Evolutionary conservation across 352 stramenopile genomes (phyloP).

Genomic region (Blastocystis sp.): DNA sequence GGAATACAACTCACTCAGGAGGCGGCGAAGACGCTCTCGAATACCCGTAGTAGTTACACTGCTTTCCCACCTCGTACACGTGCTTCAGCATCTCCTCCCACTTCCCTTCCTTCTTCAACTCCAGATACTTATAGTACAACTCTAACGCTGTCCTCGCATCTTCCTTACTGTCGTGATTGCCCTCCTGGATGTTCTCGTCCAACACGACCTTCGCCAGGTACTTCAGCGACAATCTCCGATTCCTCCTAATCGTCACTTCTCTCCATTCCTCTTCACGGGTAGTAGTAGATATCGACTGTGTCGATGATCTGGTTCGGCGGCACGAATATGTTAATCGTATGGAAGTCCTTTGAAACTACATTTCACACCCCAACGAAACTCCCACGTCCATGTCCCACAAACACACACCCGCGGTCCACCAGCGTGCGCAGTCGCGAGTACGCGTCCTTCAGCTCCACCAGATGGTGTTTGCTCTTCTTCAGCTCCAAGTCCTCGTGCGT

Average conservation of each 20-base stretch:
- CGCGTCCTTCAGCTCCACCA: slow-evolving; percentile 82
- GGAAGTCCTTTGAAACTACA: slow-evolving; percentile 86
- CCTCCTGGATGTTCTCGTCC: slow-evolving; percentile 85
- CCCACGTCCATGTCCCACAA: slow-evolving; percentile 77
- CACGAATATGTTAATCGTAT: slow-evolving; percentile 85
- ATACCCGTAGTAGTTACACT: slow-evolving; percentile 67
- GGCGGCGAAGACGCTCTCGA: slow-evolving; percentile 2
- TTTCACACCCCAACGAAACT: slow-evolving; percentile 78
- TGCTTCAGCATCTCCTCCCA: slow-evolving; percentile 68
- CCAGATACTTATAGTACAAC: slow-evolving; percentile 83
- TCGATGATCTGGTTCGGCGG: slow-evolving; percentile 87
- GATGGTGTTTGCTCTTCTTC: slow-evolving; percentile 80
- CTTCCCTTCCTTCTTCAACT: slow-evolving; percentile 79
- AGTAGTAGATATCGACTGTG: slow-evolving; percentile 86
- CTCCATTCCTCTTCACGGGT: slow-evolving; percentile 75
- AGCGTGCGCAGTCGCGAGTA: slow-evolving; percentile 87
- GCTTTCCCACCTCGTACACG: slow-evolving; percentile 68
- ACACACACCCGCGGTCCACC: slow-evolving; percentile 79
- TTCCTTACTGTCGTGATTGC: slow-evolving; percentile 88
- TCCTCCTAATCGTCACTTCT: slow-evolving; percentile 74
- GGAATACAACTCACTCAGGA: slow-evolving; percentile 5
- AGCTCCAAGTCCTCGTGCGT: slow-evolving; percentile 83
- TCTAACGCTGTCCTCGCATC: slow-evolving; percentile 84
- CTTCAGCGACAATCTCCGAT: slow-evolving; percentile 84
- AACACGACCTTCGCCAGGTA: slow-evolving; percentile 86